phyloP scores from a whole-genome alignment of 306 rosid species.

The Ziziphus jujuba region DNA sequence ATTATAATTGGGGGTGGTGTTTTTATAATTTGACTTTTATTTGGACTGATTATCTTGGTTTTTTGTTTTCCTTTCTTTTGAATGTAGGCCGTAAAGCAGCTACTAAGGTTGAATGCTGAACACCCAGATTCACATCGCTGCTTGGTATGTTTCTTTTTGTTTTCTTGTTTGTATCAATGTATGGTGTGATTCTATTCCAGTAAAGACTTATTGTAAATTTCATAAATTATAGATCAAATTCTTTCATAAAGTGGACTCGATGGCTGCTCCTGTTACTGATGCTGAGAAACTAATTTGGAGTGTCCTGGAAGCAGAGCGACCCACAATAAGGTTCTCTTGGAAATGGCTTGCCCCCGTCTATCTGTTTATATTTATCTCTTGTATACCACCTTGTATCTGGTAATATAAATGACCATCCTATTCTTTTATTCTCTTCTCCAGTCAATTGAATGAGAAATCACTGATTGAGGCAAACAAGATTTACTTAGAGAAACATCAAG shows the following conservation, averaged over 20 bases:
- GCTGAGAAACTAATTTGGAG: constrained; percentile 82
- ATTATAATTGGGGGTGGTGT: not conserved
- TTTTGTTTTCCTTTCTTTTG: constrained; percentile 15
- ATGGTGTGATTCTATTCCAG: not conserved
- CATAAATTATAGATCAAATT: constrained; percentile 69
- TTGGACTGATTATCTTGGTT: not conserved
- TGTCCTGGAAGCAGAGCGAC: constrained; percentile 87
- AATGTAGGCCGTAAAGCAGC: constrained; percentile 85
- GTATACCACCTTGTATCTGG: not conserved
- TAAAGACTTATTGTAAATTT: constrained; percentile 24
- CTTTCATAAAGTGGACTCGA: constrained; percentile 72
- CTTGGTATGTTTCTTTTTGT: constrained; percentile 54
- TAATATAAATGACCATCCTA: not conserved
- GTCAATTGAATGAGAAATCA: constrained; percentile 78
- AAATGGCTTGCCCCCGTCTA: not conserved
- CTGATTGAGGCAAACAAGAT: constrained; percentile 68
- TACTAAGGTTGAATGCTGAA: constrained; percentile 80
- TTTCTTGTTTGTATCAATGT: not conserved
- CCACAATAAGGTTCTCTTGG: constrained; percentile 64
- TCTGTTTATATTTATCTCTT: not conserved
- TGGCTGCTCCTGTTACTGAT: constrained; percentile 67
- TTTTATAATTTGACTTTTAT: not conserved
- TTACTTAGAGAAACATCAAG: constrained; percentile 82
- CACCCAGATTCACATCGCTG: constrained; percentile 95
- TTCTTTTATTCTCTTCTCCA: constrained; percentile 37